A percentile compares a stretch with the other conserved stretches of the same genome.
These are phyloP conservation scores for Colletotrichum sp. DNA, from an alignment of 2,329 filamentous ascomycete genomes.

Conservation along the genomic window DNA sequence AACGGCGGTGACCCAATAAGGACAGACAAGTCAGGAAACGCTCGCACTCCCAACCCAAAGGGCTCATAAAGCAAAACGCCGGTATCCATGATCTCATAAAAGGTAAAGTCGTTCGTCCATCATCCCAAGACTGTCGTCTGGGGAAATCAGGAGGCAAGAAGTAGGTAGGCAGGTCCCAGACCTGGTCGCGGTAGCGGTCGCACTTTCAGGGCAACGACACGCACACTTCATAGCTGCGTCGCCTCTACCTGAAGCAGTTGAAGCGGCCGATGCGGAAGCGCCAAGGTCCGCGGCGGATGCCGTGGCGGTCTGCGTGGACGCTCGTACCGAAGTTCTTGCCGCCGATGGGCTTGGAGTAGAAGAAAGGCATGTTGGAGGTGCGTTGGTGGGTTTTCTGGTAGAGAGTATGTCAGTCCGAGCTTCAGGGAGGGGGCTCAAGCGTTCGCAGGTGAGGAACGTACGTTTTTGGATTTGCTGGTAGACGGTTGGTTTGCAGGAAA, in stretches of 20 bases:
- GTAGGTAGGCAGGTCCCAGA: neutral
- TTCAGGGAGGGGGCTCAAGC: neutral
- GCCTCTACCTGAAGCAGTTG: slow-evolving; percentile 51
- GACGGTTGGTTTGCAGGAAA: neutral
- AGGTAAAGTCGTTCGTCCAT: neutral
- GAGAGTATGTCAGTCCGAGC: neutral
- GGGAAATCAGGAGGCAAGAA: neutral
- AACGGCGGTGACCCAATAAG: neutral
- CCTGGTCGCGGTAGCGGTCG: neutral
- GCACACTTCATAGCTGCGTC: neutral
- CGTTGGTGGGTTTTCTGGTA: neutral
- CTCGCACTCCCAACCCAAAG: neutral
- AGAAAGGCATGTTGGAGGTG: slow-evolving; percentile 46
- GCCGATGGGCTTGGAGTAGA: slow-evolving; percentile 52
- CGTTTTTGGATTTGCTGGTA: neutral
- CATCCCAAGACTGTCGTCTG: neutral
- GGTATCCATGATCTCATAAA: neutral
- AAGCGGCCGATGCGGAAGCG: slow-evolving; percentile 54
- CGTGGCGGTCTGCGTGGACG: slow-evolving; percentile 49
- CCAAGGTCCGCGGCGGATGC: slow-evolving; percentile 55
- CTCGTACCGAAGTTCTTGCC: slow-evolving; percentile 56
- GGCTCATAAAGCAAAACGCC: neutral
- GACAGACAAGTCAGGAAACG: slow-evolving; percentile 13
- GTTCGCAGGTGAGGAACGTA: neutral
- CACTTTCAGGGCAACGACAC: neutral